Evolutionary conservation across 83 land plant species (phyloP).

Genomic region (Picea engelmannii): DNA sequence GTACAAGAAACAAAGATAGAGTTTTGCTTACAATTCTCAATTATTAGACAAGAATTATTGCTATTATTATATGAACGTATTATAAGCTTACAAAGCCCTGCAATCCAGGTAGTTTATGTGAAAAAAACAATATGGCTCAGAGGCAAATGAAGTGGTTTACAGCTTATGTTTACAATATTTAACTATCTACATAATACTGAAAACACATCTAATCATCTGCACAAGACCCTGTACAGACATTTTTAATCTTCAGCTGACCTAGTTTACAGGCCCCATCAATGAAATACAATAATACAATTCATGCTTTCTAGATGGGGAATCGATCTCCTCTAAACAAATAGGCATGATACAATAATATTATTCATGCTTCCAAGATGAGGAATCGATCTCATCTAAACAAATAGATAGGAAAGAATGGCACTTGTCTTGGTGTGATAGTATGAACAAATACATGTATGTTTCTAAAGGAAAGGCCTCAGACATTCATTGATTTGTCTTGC

Average conservation of each 20-base stretch:
- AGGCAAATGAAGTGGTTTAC: too few species aligned
- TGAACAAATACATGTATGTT: slow-evolving; percentile 4
- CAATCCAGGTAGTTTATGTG: too few species aligned
- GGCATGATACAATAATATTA: too few species aligned
- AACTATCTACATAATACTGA: too few species aligned
- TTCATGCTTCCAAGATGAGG: neutral
- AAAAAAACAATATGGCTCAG: too few species aligned
- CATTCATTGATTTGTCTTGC: slow-evolving; percentile 3
- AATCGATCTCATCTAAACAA: neutral
- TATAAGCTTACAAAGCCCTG: too few species aligned
- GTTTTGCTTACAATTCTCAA: too few species aligned
- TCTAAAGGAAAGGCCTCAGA: neutral
- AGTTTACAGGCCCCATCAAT: neutral
- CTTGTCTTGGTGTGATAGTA: neutral
- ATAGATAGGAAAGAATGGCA: slow-evolving; percentile 1
- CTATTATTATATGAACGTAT: too few species aligned
- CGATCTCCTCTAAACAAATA: too few species aligned
- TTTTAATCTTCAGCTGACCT: neutral
- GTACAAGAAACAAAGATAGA: too few species aligned
- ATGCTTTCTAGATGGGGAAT: neutral
- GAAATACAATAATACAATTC: neutral
- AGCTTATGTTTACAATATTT: too few species aligned
- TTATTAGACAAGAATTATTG: too few species aligned
- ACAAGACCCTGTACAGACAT: neutral
- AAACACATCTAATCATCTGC: neutral